Conservation (phyloP, 495 filamentous ascomycete species). For the Annulohypoxylon stygium region DNA sequence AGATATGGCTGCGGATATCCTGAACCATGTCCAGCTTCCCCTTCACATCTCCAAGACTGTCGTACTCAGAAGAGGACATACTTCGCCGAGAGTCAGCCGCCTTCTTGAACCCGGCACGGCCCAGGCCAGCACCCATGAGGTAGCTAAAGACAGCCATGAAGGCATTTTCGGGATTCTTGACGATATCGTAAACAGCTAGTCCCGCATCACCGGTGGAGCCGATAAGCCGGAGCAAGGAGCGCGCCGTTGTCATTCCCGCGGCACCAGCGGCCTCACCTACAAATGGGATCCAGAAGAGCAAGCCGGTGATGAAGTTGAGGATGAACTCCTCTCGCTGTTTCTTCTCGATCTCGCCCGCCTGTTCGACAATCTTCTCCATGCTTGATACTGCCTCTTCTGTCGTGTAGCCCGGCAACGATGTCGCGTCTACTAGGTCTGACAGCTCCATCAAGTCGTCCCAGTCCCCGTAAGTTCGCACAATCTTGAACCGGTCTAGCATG, state of each 20-base stretch:
- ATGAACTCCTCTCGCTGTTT: constrained; percentile 3
- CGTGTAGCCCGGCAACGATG: constrained; percentile 4
- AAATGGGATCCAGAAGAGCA: constrained; percentile 13
- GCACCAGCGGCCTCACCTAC: background rate
- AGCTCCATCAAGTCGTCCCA: constrained; percentile 11
- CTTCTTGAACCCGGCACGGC: background rate
- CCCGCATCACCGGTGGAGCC: constrained; percentile 2
- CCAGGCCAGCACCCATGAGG: background rate
- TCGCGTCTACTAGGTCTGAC: constrained; percentile 1
- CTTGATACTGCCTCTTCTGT: background rate
- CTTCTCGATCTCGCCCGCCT: constrained; percentile 8
- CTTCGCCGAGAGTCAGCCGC: constrained; percentile 2
- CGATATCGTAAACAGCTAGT: background rate
- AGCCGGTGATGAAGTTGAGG: constrained; percentile 6
- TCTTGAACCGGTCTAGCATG: constrained; percentile 10
- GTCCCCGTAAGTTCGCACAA: background rate
- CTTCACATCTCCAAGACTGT: background rate
- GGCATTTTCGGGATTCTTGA: constrained; percentile 1
- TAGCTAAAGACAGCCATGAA: constrained; percentile 11
- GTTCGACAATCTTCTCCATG: constrained; percentile 8
- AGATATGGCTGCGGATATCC: constrained; percentile 1
- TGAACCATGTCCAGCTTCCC: constrained; percentile 1
- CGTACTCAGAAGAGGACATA: constrained; percentile 3
- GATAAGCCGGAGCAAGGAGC: constrained; percentile 6
- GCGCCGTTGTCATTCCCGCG: constrained; percentile 7